phyloP scores from a whole-genome alignment of 208 protist species.

The Leishmania braziliensis region DNA sequence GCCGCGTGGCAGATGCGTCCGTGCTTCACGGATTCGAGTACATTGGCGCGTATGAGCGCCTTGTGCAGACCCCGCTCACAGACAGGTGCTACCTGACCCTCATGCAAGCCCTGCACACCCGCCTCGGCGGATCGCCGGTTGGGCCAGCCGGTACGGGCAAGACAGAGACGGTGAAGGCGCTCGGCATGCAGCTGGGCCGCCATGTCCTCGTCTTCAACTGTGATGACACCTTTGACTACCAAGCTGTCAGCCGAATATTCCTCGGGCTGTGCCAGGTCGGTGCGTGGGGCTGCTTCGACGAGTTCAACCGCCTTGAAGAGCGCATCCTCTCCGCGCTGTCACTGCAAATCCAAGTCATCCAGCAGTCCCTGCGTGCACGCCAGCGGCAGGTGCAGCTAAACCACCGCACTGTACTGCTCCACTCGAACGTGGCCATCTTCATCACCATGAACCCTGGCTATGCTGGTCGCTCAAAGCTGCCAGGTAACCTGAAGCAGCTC shows the following conservation, averaged over 20 bases:
- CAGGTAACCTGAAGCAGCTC: conserved; percentile 99
- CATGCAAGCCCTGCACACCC: conserved; percentile 97
- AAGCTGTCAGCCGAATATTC: conserved; percentile 98
- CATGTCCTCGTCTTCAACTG: conserved; percentile 99
- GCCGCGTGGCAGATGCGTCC: conserved; percentile 96
- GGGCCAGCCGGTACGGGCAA: conserved; percentile 99
- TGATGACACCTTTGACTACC: conserved; percentile 99
- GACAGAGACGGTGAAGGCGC: conserved; percentile 99
- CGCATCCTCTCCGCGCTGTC: conserved; percentile 99
- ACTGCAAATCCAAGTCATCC: conserved; percentile 99
- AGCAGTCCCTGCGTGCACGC: conserved; percentile 85
- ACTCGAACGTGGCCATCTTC: conserved; percentile 97
- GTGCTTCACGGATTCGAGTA: conserved; percentile 99
- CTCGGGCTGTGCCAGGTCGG: conserved; percentile 99
- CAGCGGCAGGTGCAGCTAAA: conserved; percentile 89
- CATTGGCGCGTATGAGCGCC: conserved; percentile 95
- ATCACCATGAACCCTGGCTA: conserved; percentile 99
- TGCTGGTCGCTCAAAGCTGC: conserved; percentile 98
- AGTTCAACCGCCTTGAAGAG: conserved; percentile 99
- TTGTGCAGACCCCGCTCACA: conserved; percentile 99
- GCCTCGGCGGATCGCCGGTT: conserved; percentile 97
- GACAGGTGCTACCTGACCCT: conserved; percentile 99
- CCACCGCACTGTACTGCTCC: conserved; percentile 88
- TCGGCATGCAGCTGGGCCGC: conserved; percentile 97
- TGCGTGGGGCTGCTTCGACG: conserved; percentile 99